Conservation (phyloP, 2,329 filamentous ascomycete genomes). For the Aquanectria penicillioides region DNA sequence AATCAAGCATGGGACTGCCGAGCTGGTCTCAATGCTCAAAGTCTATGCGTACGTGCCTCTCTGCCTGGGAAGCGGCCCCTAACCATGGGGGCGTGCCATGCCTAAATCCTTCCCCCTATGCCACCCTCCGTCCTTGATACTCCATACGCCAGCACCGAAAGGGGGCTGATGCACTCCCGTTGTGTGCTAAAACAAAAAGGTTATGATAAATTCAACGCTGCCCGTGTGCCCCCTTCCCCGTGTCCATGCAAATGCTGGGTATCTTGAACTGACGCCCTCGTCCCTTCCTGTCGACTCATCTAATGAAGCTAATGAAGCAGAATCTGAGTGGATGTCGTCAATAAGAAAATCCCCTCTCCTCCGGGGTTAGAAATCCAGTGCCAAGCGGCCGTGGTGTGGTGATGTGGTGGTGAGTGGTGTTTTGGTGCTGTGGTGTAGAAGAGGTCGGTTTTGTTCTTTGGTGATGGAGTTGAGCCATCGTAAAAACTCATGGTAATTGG, state of each 20-base stretch:
- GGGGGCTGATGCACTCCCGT: constrained; percentile 10
- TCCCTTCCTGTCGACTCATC: constrained; percentile 12
- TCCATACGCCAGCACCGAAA: constrained; percentile 34
- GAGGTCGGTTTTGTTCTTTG: too few species aligned
- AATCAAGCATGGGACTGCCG: too few species aligned
- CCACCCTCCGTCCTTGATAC: constrained; percentile 19
- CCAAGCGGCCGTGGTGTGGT: too few species aligned
- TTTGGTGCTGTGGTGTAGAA: too few species aligned
- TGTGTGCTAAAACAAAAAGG: constrained; percentile 24
- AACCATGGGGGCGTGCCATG: background rate
- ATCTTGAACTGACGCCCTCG: constrained; percentile 33
- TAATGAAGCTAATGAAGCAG: background rate
- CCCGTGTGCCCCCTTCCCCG: constrained; percentile 24
- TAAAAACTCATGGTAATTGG: too few species aligned
- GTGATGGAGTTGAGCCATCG: too few species aligned
- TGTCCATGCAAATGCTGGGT: constrained; percentile 44
- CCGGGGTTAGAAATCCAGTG: background rate
- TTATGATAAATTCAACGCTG: constrained; percentile 13
- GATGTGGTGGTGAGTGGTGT: too few species aligned
- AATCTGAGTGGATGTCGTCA: background rate
- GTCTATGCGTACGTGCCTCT: constrained; percentile 1
- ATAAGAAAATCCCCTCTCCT: constrained; percentile 10
- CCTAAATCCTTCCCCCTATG: background rate
- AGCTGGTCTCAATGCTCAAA: constrained; percentile 14
- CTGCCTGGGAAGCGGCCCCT: background rate